Percentiles rank a stretch among this genome's conserved stretches.
Conservation (phyloP, 768 basidiomycete species). For the Butyriboletus loyo region DNA sequence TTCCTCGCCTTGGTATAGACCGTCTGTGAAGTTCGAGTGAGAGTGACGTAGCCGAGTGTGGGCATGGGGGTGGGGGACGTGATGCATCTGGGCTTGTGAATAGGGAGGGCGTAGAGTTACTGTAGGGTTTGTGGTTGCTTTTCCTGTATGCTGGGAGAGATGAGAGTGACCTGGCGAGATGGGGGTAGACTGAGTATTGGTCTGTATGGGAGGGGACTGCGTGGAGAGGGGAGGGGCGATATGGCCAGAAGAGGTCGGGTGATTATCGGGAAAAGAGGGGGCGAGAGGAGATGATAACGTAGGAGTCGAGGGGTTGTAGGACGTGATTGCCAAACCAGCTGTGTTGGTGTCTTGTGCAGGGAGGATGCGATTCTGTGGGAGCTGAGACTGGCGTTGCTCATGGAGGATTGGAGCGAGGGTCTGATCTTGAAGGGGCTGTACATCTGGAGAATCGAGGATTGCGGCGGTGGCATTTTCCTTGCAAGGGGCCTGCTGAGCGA, state of each 20-base stretch:
- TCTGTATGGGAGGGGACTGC: conserved; percentile 22
- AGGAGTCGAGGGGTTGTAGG: conserved; percentile 23
- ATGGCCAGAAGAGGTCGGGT: conserved; percentile 11
- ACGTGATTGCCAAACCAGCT: conserved; percentile 9
- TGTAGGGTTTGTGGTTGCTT: conserved; percentile 35
- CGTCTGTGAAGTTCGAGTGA: conserved; percentile 44
- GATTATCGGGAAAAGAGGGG: conserved; percentile 20
- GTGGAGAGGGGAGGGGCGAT: conserved; percentile 17
- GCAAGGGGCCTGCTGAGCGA: conserved; percentile 29
- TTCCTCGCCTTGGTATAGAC: conserved; percentile 34
- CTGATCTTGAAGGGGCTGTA: conserved; percentile 10
- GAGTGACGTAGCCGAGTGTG: conserved; percentile 72
- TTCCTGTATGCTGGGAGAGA: conserved; percentile 25
- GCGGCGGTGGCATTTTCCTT: conserved; percentile 19
- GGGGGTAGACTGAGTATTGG: conserved; percentile 20
- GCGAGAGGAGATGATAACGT: conserved; percentile 17
- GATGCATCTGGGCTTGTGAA: conserved; percentile 63
- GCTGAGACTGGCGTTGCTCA: conserved; percentile 15
- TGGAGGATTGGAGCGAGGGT: background rate
- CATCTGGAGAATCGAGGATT: conserved; percentile 18
- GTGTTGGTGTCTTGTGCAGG: conserved; percentile 13
- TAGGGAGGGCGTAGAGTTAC: conserved; percentile 60
- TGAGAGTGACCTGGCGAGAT: conserved; percentile 13
- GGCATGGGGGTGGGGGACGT: conserved; percentile 76
- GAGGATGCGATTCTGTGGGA: conserved; percentile 15